Evolutionary conservation across 139 green algal genomes (phyloP).

Genomic region (Chlamydomonas sphaeroides): DNA sequence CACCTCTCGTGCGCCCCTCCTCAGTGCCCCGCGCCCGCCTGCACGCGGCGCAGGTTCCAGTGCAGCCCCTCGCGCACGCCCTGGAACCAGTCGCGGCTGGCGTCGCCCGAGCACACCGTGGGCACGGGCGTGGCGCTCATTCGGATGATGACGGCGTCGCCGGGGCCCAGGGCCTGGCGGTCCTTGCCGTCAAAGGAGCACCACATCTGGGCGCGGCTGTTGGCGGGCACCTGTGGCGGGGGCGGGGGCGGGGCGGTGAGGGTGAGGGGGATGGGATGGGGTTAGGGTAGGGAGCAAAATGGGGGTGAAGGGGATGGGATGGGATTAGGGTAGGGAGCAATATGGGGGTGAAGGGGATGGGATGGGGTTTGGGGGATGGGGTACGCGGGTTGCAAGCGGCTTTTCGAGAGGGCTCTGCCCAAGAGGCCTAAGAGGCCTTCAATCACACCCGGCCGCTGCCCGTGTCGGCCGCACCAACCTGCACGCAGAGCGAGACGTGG

Average conservation of each 20-base stretch:
- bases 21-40: constrained; percentile 63
- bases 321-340: too few relatives aligned
- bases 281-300: too few relatives aligned
- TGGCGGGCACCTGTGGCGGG: constrained; percentile 69
- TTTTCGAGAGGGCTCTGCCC: too few relatives aligned
- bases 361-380: too few relatives aligned
- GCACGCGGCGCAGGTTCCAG: constrained; percentile 75
- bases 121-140: constrained; percentile 66
- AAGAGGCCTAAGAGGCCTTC: too few relatives aligned
- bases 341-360: neutral
- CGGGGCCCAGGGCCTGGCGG: constrained; percentile 43
- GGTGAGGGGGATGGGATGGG: neutral
- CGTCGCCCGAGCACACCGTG: constrained; percentile 73
- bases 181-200: constrained; percentile 97
- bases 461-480: too few relatives aligned
- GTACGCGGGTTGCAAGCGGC: too few relatives aligned
- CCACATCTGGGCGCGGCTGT: constrained; percentile 75
- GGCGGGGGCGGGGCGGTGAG: neutral
- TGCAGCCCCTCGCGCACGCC: constrained; percentile 78
- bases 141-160: constrained; percentile 76
- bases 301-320: neutral
- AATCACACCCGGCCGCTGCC: too few relatives aligned
- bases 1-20: neutral
- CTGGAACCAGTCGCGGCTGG: constrained; percentile 84
- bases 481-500: constrained; percentile 83